Conservation (phyloP, 208 protist genomes). For the Acanthamoeba healyi region DNA sequence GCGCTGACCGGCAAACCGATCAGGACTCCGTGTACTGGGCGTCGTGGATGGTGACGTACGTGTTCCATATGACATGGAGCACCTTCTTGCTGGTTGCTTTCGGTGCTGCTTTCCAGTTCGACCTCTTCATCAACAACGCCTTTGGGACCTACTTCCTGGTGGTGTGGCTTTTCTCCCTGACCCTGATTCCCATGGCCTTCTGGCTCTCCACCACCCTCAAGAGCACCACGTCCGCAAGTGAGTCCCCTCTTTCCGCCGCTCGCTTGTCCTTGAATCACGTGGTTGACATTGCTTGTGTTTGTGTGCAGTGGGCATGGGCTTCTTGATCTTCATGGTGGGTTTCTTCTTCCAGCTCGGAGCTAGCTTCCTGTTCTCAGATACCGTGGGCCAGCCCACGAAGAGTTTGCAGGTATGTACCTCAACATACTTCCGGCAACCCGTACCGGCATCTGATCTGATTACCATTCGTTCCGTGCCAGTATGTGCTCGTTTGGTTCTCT, state of each 20-base stretch:
- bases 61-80: background rate
- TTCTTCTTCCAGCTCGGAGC: constrained; percentile 20
- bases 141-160: constrained; percentile 86
- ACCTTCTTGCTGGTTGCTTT: constrained; percentile 68
- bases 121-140: constrained; percentile 77
- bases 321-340: constrained; percentile 50
- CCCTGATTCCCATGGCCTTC: constrained; percentile 80
- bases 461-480: too few relatives aligned
- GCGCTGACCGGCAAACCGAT: too few relatives aligned
- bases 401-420: too few relatives aligned
- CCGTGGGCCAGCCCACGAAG: background rate
- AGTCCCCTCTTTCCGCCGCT: background rate
- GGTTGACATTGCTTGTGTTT: background rate
- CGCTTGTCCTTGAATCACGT: background rate
- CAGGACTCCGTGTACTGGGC: constrained; percentile 80
- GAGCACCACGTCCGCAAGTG: background rate
- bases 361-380: background rate
- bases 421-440: too few relatives aligned
- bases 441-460: too few relatives aligned
- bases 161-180: constrained; percentile 81
- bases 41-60: constrained; percentile 77
- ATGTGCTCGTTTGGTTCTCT: constrained; percentile 51
- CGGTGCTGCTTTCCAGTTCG: constrained; percentile 74
- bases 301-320: constrained; percentile 30
- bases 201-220: constrained; percentile 75